phyloP scores from a whole-genome alignment of 805 yeast genomes.

The Saccharomycopsis selenospora region DNA sequence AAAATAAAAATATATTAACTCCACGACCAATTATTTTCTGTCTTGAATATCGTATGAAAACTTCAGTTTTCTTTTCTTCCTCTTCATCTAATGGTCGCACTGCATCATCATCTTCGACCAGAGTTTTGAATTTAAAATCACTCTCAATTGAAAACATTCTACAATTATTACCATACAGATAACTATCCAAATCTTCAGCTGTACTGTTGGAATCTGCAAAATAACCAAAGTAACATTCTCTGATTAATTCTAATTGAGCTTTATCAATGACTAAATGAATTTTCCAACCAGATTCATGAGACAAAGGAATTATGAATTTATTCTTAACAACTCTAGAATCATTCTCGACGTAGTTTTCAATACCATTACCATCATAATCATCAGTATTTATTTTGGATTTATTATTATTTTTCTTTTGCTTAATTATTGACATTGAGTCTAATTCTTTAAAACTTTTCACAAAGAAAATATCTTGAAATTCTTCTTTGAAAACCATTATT shows the following conservation, averaged over 20 bases:
- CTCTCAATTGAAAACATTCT: not conserved
- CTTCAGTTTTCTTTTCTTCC: constrained; percentile 5
- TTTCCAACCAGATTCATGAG: constrained; percentile 10
- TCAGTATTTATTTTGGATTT: not conserved
- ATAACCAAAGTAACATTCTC: not conserved
- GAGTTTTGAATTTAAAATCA: not conserved
- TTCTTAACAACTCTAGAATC: constrained; percentile 5
- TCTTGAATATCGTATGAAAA: not conserved
- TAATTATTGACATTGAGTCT: constrained; percentile 5
- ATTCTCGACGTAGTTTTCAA: not conserved
- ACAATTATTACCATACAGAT: constrained; percentile 1
- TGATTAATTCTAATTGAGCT: constrained; percentile 8
- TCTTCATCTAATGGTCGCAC: not conserved
- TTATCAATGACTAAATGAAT: constrained; percentile 13
- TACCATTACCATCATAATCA: not conserved
- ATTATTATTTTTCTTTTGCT: not conserved
- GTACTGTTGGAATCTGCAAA: not conserved
- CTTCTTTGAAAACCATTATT: constrained; percentile 4
- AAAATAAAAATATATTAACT: constrained; percentile 7
- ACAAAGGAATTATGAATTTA: constrained; percentile 4
- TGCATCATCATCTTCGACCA: not conserved
- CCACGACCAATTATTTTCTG: constrained; percentile 8
- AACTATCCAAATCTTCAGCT: not conserved
- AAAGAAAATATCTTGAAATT: constrained; percentile 8
- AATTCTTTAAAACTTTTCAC: constrained; percentile 1